Base-by-base conservation (phyloP, 345 rosid genomes). In the Melaleuca alternifolia region DNA sequence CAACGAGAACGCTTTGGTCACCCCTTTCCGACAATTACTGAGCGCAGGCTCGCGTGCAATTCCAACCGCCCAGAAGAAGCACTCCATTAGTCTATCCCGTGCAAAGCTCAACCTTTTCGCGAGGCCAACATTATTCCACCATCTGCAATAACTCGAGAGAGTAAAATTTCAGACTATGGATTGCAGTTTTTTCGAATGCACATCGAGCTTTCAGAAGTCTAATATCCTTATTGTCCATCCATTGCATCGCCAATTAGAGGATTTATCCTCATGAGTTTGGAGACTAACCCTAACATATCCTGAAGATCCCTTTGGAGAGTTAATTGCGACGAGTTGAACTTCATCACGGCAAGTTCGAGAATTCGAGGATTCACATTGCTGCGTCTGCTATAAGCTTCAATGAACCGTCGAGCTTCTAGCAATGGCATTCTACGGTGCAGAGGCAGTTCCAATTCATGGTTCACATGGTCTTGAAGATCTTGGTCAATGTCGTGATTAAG, bases 51-150 rank as follows among this genome's bases (percentile, higher is more conserved):
- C 87, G 33, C 37, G 59, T 12, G 84, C 83, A 56, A 92, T 84
- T 50, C 92, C 94, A n/a, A 90, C 87, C 0, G 88, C 54, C 92
- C 93, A 91, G 41, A 91, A 85, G 89, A 89, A 93, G 89, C 94
- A 90, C 82, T 93, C 93, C 93, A 91, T 77, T 33, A 91, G 86
- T 56, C 94, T 89, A 81, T 92, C 93, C 87, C 94, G 87, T 11
- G 93, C 89, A 77, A 93, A 93, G 30, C 77, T 81, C 87, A 91
- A n/a, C 77, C 87, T 90, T 51, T 51, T 89, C 7, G 85, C 85
- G 20, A 92, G 84, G 51, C 87, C 87, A 53, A 89, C 77, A 37
- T 51, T 76, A 12, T 61, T 85, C 96, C 93, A 91, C 94, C 94
- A 91, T 87, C 93, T 91, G 54, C 52, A 57, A 26, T 54, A 26